These are phyloP conservation scores for Trichophyton schoenleinii DNA, from an alignment of 2,329 filamentous ascomycete genomes.

Conservation along the genomic window DNA sequence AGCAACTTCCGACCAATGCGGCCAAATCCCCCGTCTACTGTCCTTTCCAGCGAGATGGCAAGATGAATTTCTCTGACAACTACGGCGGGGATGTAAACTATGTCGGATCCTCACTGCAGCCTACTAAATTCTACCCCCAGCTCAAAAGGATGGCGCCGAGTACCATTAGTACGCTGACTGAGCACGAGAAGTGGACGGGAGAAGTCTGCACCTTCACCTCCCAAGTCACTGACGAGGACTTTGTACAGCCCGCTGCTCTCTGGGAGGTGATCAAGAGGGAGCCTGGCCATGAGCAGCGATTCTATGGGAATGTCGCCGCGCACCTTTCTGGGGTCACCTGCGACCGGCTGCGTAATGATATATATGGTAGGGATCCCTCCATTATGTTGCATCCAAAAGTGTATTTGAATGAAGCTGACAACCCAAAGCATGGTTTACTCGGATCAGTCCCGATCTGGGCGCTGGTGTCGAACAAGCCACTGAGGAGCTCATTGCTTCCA, in stretches of 20 bases:
- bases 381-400: neutral
- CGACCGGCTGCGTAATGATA: conserved; percentile 15
- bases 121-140: conserved; percentile 9
- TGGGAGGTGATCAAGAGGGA: conserved; percentile 23
- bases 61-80: conserved; percentile 35
- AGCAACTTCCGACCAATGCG: conserved; percentile 31
- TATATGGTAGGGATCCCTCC: conserved; percentile 18
- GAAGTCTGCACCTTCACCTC: conserved; percentile 14
- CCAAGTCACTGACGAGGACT: conserved; percentile 21
- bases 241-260: conserved; percentile 20
- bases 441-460: conserved; percentile 17
- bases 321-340: conserved; percentile 16
- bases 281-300: conserved; percentile 22
- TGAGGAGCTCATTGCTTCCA: conserved; percentile 8
- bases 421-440: conserved; percentile 1
- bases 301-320: conserved; percentile 20
- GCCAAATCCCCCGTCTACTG: conserved; percentile 28
- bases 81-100: conserved; percentile 51
- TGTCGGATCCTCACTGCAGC: conserved; percentile 20
- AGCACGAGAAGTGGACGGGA: conserved; percentile 17
- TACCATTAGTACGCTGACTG: conserved; percentile 11
- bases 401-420: neutral
- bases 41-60: conserved; percentile 40
- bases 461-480: conserved; percentile 9
- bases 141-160: neutral